These are phyloP conservation scores for Rhinocladiella similis DNA, from an alignment of 2,329 filamentous ascomycete species.

Conservation along the genomic window DNA sequence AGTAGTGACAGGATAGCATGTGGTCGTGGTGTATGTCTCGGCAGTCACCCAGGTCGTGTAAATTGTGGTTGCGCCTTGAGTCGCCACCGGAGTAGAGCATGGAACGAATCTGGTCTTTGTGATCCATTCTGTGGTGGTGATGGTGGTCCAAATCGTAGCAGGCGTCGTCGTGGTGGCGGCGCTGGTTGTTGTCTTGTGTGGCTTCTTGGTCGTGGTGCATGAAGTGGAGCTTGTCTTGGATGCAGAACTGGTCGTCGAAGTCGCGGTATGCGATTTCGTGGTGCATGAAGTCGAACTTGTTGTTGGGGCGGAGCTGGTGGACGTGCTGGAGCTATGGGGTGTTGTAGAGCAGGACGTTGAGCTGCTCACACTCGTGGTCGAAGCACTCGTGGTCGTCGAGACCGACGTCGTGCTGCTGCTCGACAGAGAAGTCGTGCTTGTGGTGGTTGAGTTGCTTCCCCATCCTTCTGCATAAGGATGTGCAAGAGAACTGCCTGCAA, in stretches of 20 bases:
- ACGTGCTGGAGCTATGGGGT: not conserved
- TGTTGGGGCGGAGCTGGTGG: not conserved
- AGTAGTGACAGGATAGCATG: constrained; percentile 32
- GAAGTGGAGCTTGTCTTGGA: constrained; percentile 9
- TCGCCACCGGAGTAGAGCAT: constrained; percentile 36
- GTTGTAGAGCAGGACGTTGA: not conserved
- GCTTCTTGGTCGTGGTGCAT: constrained; percentile 4
- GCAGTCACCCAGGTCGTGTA: constrained; percentile 37
- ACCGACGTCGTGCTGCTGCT: not conserved
- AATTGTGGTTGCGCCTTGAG: constrained; percentile 32
- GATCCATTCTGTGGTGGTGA: constrained; percentile 33
- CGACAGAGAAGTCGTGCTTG: constrained; percentile 3
- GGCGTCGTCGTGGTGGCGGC: constrained; percentile 12
- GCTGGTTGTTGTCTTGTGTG: constrained; percentile 10
- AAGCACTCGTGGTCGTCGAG: not conserved
- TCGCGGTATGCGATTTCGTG: not conserved
- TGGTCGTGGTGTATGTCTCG: constrained; percentile 33
- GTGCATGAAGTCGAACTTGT: constrained; percentile 1
- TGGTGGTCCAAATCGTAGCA: constrained; percentile 20
- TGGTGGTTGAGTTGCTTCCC: not conserved
- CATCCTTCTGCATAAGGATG: constrained; percentile 22
- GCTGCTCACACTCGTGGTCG: not conserved
- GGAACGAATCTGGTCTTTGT: constrained; percentile 36
- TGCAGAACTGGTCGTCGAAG: not conserved
- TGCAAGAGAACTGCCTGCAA: constrained; percentile 28